Base-by-base conservation (phyloP, 768 basidiomycete genomes). In the Hygrocybe punicea region DNA sequence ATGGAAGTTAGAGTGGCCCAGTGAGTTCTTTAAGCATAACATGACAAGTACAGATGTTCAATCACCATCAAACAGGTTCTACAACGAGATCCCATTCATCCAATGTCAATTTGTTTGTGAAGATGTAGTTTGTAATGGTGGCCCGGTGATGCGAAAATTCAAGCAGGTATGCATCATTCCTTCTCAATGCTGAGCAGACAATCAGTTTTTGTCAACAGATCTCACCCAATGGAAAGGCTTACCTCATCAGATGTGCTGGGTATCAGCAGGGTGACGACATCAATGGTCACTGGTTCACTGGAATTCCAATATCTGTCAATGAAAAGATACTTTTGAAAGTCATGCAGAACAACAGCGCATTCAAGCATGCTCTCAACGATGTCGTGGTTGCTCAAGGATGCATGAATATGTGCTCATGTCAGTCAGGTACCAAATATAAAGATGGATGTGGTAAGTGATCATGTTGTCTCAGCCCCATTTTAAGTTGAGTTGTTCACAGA, bases 221-320 rank as follows among this genome's bases (percentile, higher is more conserved):
- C 21, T 49, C 37, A 17, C n/a, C 34, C 37, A 53, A 59, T 52
- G 58, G 58, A n/a, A 59, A 59, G 33, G 10, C 21, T 7, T 46
- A 46, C 24, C 55, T 59, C 24, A 55, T 59, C 42, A 56, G 60
- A 14, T 60, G 57, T 51, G 39, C 35, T 10, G 16, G 23, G 11
- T 58, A 46, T 50, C 23, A 21, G 13, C 9, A 3, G 4, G 40
- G 49, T 2, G 24, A 56, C 13, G 1, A 34, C 7, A 34, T 21
- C 44, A 47, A 52, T 6, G 9, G 8, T 1, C 60, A 60, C 29
- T 33, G 57, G 13, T 58, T 58, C 35, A 24, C 44, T 4, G 25
- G 46, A 1, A 61, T 61, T n/a, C 36, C 46, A 14, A 53, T 47
- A 5, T 49, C 58, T 42, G 60, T 58, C 14, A 6, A 58, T 3